Percentiles rank a stretch among this genome's conserved stretches.
Evolutionary conservation across 73 alveolate species (phyloP).

Genomic region (Effrenium voratum): DNA sequence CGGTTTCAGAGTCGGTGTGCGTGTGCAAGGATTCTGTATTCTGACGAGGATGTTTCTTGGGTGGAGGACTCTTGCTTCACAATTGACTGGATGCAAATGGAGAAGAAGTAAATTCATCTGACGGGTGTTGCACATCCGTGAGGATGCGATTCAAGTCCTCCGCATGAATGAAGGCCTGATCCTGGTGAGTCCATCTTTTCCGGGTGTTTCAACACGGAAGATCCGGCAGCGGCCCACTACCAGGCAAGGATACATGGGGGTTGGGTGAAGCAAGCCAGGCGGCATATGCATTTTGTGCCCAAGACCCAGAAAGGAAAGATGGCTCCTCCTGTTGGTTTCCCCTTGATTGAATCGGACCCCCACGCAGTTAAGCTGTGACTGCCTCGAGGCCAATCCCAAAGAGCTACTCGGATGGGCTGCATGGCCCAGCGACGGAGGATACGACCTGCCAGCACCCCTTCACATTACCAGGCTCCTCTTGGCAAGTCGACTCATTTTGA

Average conservation of each 20-base stretch:
- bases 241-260: neutral
- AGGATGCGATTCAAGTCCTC: constrained; percentile 68
- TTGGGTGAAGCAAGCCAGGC: no score
- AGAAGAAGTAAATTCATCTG: no score
- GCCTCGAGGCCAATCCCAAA: constrained; percentile 58
- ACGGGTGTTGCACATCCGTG: no score
- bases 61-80: constrained; percentile 19
- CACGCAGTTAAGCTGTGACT: neutral
- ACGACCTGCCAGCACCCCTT: constrained; percentile 87
- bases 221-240: constrained; percentile 81
- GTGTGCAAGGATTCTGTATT: neutral
- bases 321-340: no score
- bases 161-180: constrained; percentile 15
- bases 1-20: neutral
- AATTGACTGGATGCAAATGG: no score
- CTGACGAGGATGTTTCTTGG: constrained; percentile 29
- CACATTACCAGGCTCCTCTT: constrained; percentile 40
- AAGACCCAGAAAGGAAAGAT: no score
- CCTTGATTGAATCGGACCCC: no score
- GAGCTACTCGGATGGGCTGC: neutral
- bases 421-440: constrained; percentile 13
- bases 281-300: no score
- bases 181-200: constrained; percentile 54
- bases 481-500: no score
- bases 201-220: constrained; percentile 37